A percentile compares a stretch with the other conserved stretches of the same genome.
Evolutionary conservation across 73 alveolate genomes (phyloP).

Genomic region (Halteria grandinella): DNA sequence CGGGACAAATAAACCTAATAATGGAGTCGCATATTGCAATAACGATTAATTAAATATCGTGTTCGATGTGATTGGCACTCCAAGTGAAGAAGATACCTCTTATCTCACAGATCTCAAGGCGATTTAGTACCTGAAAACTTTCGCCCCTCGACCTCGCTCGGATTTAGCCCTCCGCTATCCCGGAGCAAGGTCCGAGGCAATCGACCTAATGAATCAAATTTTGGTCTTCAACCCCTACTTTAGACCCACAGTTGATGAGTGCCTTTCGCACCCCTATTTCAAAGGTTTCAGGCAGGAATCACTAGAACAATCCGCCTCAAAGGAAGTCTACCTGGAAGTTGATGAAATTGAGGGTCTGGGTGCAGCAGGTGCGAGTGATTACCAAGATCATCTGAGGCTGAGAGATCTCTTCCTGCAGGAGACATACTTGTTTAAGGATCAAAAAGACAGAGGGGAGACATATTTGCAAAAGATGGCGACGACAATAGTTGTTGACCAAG

Average conservation of each 20-base stretch:
- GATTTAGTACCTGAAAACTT: conserved; percentile 31
- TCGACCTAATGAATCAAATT: conserved; percentile 68
- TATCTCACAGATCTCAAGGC: conserved; percentile 60
- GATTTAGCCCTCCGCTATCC: conserved; percentile 30
- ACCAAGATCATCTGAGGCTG: too few species aligned
- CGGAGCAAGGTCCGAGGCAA: conserved; percentile 36
- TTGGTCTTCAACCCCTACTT: conserved; percentile 83
- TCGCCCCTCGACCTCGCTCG: conserved; percentile 23
- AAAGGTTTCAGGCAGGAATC: too few species aligned
- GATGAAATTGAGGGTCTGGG: too few species aligned
- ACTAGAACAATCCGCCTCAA: too few species aligned
- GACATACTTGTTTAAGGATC: too few species aligned
- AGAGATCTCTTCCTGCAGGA: too few species aligned
- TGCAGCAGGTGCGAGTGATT: too few species aligned
- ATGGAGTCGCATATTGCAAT: conserved; percentile 38
- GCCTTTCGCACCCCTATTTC: conserved; percentile 80
- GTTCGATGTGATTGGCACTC: conserved; percentile 73
- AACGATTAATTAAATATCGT: conserved; percentile 67
- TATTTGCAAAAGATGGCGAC: too few species aligned
- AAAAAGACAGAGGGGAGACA: too few species aligned
- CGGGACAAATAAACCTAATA: conserved; percentile 4
- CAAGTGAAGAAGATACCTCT: conserved; percentile 56
- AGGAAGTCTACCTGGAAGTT: too few species aligned
- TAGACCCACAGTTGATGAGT: conserved; percentile 78
- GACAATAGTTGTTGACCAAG: too few species aligned